Evolutionary conservation across 192 early-diverging fungal genomes (phyloP).

Genomic region (Phycomyces nitens): DNA sequence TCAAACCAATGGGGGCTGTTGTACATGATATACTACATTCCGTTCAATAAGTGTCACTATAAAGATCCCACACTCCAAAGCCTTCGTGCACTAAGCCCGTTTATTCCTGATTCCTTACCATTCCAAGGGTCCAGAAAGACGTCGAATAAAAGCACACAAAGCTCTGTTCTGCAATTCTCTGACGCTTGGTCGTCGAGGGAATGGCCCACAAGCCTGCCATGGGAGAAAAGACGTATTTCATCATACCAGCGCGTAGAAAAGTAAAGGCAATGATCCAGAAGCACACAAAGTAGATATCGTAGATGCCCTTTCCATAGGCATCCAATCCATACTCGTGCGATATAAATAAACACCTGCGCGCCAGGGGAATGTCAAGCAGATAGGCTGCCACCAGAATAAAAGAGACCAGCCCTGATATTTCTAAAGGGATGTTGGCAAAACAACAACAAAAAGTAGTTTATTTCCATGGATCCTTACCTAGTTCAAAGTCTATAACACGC

Average conservation of each 20-base stretch:
- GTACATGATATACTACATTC: constrained; percentile 58
- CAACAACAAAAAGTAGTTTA: not conserved
- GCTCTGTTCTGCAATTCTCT: constrained; percentile 70
- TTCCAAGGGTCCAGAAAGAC: constrained; percentile 57
- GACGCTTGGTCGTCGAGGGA: constrained; percentile 30
- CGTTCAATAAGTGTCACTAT: not conserved
- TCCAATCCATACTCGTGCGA: constrained; percentile 9
- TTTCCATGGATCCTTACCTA: not conserved
- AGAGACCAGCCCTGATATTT: constrained; percentile 13
- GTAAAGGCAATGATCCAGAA: constrained; percentile 68
- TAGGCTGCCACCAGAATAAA: constrained; percentile 10
- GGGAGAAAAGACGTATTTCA: constrained; percentile 50
- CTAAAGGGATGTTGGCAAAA: constrained; percentile 7
- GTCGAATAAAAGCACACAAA: constrained; percentile 66
- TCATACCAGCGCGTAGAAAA: constrained; percentile 52
- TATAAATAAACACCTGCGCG: constrained; percentile 7
- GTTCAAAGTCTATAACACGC: not conserved
- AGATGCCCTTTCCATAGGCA: constrained; percentile 43
- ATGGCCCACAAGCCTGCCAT: constrained; percentile 40
- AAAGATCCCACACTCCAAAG: not conserved
- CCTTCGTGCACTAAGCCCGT: not conserved
- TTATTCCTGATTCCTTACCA: constrained; percentile 41
- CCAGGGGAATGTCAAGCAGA: constrained; percentile 8
- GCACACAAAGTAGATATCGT: constrained; percentile 59
- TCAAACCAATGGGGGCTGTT: constrained; percentile 69